These are phyloP conservation scores for Aspergillus spinulosporus DNA, from an alignment of 2,329 filamentous ascomycete genomes.

Conservation along the genomic window DNA sequence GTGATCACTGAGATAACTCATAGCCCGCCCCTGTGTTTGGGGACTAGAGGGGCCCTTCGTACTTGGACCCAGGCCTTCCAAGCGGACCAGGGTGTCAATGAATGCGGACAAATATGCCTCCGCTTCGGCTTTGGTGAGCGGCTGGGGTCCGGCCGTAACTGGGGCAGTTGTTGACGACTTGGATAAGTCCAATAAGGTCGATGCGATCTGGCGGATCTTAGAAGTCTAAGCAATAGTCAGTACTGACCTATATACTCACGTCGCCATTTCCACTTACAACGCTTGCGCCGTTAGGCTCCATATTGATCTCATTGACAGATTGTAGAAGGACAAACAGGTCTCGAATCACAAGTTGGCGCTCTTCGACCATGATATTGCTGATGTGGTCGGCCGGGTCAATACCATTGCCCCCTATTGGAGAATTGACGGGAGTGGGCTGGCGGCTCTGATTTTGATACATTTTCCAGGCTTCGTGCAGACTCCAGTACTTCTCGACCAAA, in stretches of 20 bases:
- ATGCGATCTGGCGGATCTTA: conserved; percentile 83
- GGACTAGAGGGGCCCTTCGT: conserved; percentile 32
- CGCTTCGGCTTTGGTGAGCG: conserved; percentile 51
- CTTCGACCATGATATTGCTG: conserved; percentile 66
- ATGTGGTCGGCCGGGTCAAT: conserved; percentile 47
- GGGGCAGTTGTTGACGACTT: conserved; percentile 31
- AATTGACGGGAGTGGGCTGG: conserved; percentile 15
- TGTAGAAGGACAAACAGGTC: conserved; percentile 73
- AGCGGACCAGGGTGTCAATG: conserved; percentile 70
- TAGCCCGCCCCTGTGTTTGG: conserved; percentile 30
- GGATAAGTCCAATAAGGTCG: conserved; percentile 69
- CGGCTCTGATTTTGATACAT: conserved; percentile 26
- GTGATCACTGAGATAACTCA: conserved; percentile 42
- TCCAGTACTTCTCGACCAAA: conserved; percentile 83
- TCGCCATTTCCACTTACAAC: conserved; percentile 54
- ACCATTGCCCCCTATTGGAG: conserved; percentile 22
- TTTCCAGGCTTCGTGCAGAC: conserved; percentile 66
- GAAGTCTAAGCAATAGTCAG: conserved; percentile 55
- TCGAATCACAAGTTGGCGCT: conserved; percentile 78
- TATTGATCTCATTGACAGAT: conserved; percentile 78
- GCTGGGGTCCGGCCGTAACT: conserved; percentile 28
- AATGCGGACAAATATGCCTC: conserved; percentile 73
- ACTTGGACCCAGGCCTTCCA: conserved; percentile 61
- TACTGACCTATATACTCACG: not conserved
- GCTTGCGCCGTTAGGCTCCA: conserved; percentile 70